Percentiles rank a stretch among this genome's conserved stretches.
Evolutionary conservation across 2,329 filamentous ascomycete species (phyloP).

Genomic region (Coleophoma cylindrospora): DNA sequence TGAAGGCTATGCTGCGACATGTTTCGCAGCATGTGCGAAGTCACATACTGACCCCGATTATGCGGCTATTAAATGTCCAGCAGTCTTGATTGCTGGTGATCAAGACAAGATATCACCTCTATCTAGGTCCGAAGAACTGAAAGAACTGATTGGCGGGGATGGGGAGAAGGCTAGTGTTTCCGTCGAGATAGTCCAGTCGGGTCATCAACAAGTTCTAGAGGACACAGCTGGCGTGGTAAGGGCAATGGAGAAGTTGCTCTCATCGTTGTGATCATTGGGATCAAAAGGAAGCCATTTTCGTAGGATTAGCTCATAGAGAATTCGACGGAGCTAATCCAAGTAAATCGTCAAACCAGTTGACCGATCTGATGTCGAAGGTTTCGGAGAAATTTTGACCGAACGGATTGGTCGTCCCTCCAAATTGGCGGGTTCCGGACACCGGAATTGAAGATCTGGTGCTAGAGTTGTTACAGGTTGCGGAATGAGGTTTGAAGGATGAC

Average conservation of each 20-base stretch:
- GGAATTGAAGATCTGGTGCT: slow-evolving; percentile 1
- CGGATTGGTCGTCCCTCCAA: slow-evolving; percentile 2
- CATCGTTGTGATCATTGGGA: neutral
- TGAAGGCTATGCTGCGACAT: slow-evolving; percentile 28
- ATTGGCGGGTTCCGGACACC: neutral
- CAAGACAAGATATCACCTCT: slow-evolving; percentile 26
- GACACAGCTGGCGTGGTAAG: slow-evolving; percentile 52
- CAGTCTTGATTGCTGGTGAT: slow-evolving; percentile 26
- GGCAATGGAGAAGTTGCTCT: slow-evolving; percentile 7
- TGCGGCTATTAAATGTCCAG: slow-evolving; percentile 22
- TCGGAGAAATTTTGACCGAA: slow-evolving; percentile 9
- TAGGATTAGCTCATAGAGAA: slow-evolving; percentile 6
- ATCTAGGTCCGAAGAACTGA: slow-evolving; percentile 21
- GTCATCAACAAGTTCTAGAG: slow-evolving; percentile 65
- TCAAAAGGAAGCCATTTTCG: neutral
- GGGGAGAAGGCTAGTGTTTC: slow-evolving; percentile 41
- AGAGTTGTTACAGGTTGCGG: neutral
- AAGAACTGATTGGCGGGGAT: slow-evolving; percentile 19
- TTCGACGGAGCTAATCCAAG: slow-evolving; percentile 13
- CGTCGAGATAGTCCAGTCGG: slow-evolving; percentile 60
- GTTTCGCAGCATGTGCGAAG: slow-evolving; percentile 23
- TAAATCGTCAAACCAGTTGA: slow-evolving; percentile 16
- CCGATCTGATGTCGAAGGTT: slow-evolving; percentile 10
- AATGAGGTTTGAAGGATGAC: neutral
- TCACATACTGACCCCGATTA: slow-evolving; percentile 28